Evolutionary conservation across 495 filamentous ascomycete genomes (phyloP).

Genomic region (Daldinia bambusicola): DNA sequence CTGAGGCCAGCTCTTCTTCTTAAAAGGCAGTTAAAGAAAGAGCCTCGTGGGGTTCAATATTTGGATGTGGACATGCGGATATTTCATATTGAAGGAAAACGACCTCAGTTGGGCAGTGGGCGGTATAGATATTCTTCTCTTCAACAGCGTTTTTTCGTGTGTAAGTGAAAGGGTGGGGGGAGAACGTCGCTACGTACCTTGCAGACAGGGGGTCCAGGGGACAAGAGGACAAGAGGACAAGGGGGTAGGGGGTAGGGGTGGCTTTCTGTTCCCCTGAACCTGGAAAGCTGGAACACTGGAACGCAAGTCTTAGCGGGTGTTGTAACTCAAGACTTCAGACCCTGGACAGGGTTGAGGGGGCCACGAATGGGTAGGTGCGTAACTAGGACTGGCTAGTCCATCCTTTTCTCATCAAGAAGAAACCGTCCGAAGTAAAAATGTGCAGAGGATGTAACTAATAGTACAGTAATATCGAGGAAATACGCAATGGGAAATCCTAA

Average conservation of each 20-base stretch:
- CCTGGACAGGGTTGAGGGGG: conserved; percentile 18
- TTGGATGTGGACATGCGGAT: conserved; percentile 23
- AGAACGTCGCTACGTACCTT: conserved; percentile 42
- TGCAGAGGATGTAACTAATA: conserved; percentile 32
- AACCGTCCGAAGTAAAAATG: conserved; percentile 22
- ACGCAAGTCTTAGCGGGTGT: conserved; percentile 42
- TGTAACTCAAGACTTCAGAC: conserved; percentile 42
- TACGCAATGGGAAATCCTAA: conserved; percentile 3
- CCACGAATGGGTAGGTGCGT: conserved; percentile 10
- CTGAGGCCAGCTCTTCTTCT: conserved; percentile 47
- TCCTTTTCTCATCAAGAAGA: conserved; percentile 24
- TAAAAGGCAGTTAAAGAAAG: conserved; percentile 29
- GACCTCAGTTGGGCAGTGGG: conserved; percentile 41
- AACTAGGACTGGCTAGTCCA: conserved; percentile 14
- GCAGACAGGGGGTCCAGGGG: conserved; percentile 15
- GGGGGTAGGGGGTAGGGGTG: conserved; percentile 9
- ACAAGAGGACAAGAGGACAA: not conserved
- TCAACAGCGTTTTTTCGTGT: conserved; percentile 14
- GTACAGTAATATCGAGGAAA: conserved; percentile 37
- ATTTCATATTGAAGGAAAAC: conserved; percentile 20
- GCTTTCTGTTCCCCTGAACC: conserved; percentile 45
- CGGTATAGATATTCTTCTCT: conserved; percentile 34
- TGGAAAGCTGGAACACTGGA: conserved; percentile 47
- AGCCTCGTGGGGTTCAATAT: conserved; percentile 28
- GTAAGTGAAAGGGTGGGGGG: conserved; percentile 28